phyloP scores from a whole-genome alignment of 352 stramenopile species.

The Blastocystis sp. region DNA sequence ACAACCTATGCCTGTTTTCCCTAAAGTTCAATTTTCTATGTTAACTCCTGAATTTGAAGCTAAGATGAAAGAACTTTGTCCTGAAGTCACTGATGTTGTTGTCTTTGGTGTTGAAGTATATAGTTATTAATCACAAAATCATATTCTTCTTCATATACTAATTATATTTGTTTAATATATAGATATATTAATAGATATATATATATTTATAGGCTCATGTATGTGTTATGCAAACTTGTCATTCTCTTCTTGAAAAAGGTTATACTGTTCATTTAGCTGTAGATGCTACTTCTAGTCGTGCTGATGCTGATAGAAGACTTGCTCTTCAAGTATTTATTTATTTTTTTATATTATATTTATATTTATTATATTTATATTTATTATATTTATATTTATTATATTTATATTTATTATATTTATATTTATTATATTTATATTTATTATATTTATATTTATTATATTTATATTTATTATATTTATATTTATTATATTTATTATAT shows the following conservation, averaged over 20 bases:
- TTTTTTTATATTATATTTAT: too few relatives aligned
- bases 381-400: too few relatives aligned
- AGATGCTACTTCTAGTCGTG: slow-evolving; percentile 60
- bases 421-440: too few relatives aligned
- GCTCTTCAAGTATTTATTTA: slow-evolving; percentile 50
- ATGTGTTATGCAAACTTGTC: slow-evolving; percentile 62
- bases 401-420: too few relatives aligned
- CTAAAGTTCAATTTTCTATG: slow-evolving; percentile 59
- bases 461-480: too few relatives aligned
- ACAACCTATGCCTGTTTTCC: slow-evolving; percentile 45
- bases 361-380: too few relatives aligned
- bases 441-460: too few relatives aligned
- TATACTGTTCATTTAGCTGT: slow-evolving; percentile 63
- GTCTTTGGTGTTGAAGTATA: slow-evolving; percentile 57
- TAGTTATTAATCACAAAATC: too few relatives aligned
- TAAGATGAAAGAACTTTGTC: slow-evolving; percentile 46
- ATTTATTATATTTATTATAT: too few relatives aligned
- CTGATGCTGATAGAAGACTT: slow-evolving; percentile 53
- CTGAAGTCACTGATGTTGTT: slow-evolving; percentile 53
- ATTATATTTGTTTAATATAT: too few relatives aligned
- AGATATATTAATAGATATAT: too few relatives aligned
- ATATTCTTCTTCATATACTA: too few relatives aligned
- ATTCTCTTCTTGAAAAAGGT: slow-evolving; percentile 59
- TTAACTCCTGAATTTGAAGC: slow-evolving; percentile 53
- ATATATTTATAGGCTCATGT: slow-evolving; percentile 49